Base-by-base conservation (phyloP, 345 rosid genomes). In the Cardamine resedifolia region DNA sequence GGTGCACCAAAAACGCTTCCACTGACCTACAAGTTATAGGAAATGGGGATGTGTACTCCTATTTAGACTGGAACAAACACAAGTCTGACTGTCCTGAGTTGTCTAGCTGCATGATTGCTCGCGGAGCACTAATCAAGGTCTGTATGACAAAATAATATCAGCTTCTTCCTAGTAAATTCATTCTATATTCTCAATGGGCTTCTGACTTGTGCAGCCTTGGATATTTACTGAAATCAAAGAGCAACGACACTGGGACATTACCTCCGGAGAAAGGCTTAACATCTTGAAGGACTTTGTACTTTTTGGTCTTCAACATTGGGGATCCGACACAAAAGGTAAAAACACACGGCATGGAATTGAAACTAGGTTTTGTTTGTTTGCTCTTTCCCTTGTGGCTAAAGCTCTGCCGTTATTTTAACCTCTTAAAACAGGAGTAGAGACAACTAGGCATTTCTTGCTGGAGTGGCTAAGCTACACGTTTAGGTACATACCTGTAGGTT, bases 221-320 rank as follows among this genome's bases (percentile, higher is more conserved):
- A 77, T 95, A 84, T 95, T 90, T 73, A 95, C 94, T 77, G 99
- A 95, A 85, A 88, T 91, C 76, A 95, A 90, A 80, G 96, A 95
- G 75, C 98, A 88, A 82, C 84, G 99, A 69, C 89, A 86, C 72
- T 90, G 99, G 97, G 99, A 95, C 81, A 95, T 91, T 41, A 83
- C 85, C 47, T 91, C 98, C 9, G 87, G 83, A 50, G 96, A 95
- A 79, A 80, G 98, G 45, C 81, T 91, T 20, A 84, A 84, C 81
- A 88, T 95, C 73, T 70, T 95, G 77, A 90, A 95, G 82, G 96
- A 95, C 68, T 91, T 82, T 48, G 90, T 78, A 12, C 90, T 73
- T 27, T 85, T 78, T 83, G 96, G 99, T 45, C 94, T 95, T 50
- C 81, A 95, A 68, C 98, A 95, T 64, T 95, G 98, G 99, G 97